phyloP scores from a whole-genome alignment of 805 yeast genomes.

The Torulaspora franciscae region DNA sequence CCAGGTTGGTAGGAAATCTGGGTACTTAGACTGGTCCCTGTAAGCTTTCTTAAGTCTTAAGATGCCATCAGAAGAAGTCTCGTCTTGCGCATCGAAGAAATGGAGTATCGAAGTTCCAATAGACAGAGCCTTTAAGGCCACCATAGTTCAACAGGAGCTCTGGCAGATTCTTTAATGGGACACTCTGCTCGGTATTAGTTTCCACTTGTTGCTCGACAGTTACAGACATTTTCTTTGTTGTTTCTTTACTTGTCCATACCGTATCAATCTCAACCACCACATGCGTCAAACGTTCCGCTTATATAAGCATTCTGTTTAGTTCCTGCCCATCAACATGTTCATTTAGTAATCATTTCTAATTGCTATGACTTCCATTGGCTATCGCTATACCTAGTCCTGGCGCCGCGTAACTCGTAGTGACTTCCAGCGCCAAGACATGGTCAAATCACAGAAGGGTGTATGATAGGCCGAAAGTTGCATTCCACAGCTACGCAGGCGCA shows the following conservation, averaged over 20 bases:
- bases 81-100: conserved; percentile 23
- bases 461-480: neutral
- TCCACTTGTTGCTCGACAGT: neutral
- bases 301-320: neutral
- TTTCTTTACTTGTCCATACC: neutral
- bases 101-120: conserved; percentile 34
- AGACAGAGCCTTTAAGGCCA: neutral
- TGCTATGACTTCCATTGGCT: neutral
- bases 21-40: conserved; percentile 21
- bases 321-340: neutral
- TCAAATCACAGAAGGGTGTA: neutral
- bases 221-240: neutral
- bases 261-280: neutral
- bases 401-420: neutral
- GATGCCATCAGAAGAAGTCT: conserved; percentile 30
- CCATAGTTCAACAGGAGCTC: conserved; percentile 4
- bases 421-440: neutral
- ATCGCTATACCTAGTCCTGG: neutral
- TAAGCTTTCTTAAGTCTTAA: conserved; percentile 24
- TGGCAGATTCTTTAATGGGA: neutral
- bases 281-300: neutral
- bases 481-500: neutral
- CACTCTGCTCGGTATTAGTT: neutral
- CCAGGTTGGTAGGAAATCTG: conserved; percentile 34
- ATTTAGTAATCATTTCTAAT: neutral